These are phyloP conservation scores for Crithidia thermophila DNA, from an alignment of 208 protist species.

Conservation along the genomic window DNA sequence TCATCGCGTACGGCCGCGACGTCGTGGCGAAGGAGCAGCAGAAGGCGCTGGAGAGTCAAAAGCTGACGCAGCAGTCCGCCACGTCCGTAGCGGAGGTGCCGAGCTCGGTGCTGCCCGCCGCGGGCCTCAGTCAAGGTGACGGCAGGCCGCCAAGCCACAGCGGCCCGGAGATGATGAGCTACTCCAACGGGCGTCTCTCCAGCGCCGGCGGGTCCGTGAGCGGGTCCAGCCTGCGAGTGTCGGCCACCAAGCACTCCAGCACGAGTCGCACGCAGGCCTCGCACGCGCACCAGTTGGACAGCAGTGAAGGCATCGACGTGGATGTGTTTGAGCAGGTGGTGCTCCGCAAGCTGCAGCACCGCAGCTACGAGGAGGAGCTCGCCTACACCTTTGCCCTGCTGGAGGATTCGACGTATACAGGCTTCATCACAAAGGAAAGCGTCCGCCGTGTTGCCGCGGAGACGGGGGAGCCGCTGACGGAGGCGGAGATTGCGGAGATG, in stretches of 20 bases:
- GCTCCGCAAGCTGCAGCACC: slow-evolving; percentile 60
- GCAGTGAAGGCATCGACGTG: slow-evolving; percentile 62
- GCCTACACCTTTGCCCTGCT: slow-evolving; percentile 72
- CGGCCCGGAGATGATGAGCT: background rate
- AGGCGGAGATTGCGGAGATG: slow-evolving; percentile 83
- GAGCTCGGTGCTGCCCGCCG: background rate
- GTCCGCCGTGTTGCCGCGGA: slow-evolving; percentile 53
- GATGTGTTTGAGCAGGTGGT: slow-evolving; percentile 78
- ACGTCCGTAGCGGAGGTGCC: background rate
- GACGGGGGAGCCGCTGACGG: slow-evolving; percentile 71
- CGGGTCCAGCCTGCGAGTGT: background rate
- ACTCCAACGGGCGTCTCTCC: background rate
- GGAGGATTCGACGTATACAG: slow-evolving; percentile 74
- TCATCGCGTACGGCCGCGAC: slow-evolving; percentile 53
- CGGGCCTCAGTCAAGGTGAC: background rate
- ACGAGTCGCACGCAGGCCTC: slow-evolving; percentile 4
- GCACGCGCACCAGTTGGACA: slow-evolving; percentile 30
- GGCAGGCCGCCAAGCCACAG: background rate
- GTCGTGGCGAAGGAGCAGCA: slow-evolving; percentile 32
- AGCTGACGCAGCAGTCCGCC: slow-evolving; percentile 11
- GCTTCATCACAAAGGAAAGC: slow-evolving; percentile 87
- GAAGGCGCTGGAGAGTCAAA: slow-evolving; percentile 21
- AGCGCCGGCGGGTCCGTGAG: background rate
- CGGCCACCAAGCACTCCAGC: too few relatives aligned
- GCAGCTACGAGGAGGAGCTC: slow-evolving; percentile 75